Evolutionary conservation across 1,139 yeast species (phyloP).

Genomic region (Saccharomyces hybrid): DNA sequence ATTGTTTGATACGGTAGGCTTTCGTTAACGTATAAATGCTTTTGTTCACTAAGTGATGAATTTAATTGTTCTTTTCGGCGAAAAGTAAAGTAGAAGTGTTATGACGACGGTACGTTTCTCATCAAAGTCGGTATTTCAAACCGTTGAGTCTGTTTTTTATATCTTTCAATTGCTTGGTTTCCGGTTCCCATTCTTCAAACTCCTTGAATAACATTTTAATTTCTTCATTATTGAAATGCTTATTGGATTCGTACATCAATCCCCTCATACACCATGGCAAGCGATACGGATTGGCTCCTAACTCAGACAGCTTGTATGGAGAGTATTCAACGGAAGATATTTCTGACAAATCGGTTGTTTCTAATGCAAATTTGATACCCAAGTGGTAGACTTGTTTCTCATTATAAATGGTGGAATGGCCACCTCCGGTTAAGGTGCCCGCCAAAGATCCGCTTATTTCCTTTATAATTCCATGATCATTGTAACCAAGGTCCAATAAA

Average conservation of each 20-base stretch:
- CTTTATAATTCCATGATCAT: constrained; percentile 69
- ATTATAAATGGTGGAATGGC: constrained; percentile 84
- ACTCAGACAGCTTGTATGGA: constrained; percentile 52
- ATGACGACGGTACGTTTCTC: not conserved
- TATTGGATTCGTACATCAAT: constrained; percentile 48
- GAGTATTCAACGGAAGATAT: constrained; percentile 45
- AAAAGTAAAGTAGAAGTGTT: not conserved
- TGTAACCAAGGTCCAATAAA: constrained; percentile 55
- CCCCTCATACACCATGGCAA: constrained; percentile 93
- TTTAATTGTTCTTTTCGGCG: not conserved
- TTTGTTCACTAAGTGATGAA: not conserved
- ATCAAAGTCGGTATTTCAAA: constrained; percentile 37
- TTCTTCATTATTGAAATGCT: constrained; percentile 42
- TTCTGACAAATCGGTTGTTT: constrained; percentile 55
- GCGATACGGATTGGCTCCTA: constrained; percentile 73
- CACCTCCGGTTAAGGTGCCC: constrained; percentile 89
- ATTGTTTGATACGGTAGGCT: not conserved
- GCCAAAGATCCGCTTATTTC: constrained; percentile 79
- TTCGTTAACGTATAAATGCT: not conserved
- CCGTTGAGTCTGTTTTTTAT: constrained; percentile 80
- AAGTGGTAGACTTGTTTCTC: constrained; percentile 78
- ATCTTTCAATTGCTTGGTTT: constrained; percentile 69
- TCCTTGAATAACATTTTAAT: constrained; percentile 55
- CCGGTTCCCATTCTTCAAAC: constrained; percentile 83
- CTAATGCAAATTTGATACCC: constrained; percentile 66